A percentile compares a stretch with the other conserved stretches of the same genome.
These are phyloP conservation scores for Morella rubra DNA, from an alignment of 306 rosid genomes.

Conservation along the genomic window DNA sequence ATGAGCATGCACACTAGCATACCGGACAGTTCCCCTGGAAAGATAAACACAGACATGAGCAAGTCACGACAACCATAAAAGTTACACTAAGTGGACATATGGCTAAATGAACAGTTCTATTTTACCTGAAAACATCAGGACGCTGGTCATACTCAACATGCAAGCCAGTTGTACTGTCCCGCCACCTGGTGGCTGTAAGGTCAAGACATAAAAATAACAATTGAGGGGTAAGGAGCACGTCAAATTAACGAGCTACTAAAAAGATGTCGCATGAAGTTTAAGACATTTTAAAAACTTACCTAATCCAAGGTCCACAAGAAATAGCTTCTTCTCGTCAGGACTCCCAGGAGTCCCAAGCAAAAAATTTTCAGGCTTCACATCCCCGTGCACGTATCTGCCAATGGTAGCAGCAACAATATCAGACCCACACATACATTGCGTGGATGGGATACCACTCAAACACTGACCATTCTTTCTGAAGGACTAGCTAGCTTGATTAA, in stretches of 20 bases:
- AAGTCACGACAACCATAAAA: background rate
- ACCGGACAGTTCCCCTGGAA: constrained; percentile 79
- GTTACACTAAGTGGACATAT: background rate
- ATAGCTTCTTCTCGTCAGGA: constrained; percentile 73
- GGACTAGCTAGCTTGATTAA: background rate
- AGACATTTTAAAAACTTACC: constrained; percentile 32
- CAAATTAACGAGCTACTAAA: constrained; percentile 1
- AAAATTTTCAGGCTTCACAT: constrained; percentile 95
- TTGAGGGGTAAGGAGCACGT: background rate
- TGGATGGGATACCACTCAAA: constrained; percentile 15
- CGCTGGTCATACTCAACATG: constrained; percentile 94
- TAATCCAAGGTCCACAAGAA: constrained; percentile 88
- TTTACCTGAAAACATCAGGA: constrained; percentile 88
- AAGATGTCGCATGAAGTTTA: background rate
- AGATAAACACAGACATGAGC: background rate
- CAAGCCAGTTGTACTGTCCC: constrained; percentile 58
- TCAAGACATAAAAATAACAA: constrained; percentile 24
- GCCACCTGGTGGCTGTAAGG: constrained; percentile 76
- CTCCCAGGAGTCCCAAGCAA: constrained; percentile 85
- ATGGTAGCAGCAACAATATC: background rate
- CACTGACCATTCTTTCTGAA: background rate
- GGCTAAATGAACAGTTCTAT: background rate
- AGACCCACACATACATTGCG: constrained; percentile 19
- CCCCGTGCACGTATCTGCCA: constrained; percentile 88
- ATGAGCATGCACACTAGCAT: constrained; percentile 90